Evolutionary conservation across 2,329 filamentous ascomycete genomes (phyloP), one percentile per base, ranked within the genome.

Genomic region (Cercospora berteroae): DNA sequence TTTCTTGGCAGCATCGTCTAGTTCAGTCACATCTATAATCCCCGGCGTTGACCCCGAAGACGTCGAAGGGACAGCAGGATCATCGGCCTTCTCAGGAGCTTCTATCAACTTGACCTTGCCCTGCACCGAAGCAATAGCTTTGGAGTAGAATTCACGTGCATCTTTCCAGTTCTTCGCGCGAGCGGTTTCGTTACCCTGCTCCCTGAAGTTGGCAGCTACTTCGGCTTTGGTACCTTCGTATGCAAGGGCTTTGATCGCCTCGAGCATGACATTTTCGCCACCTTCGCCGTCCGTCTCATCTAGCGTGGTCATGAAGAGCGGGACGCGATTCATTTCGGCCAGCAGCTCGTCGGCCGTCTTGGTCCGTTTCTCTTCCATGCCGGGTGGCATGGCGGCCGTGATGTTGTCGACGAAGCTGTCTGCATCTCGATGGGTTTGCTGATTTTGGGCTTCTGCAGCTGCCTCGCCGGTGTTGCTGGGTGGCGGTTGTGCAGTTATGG

Each of bases 251-350:
- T 92, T 90, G 68, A 99, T 85, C 0, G 95, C 96, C 74, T 96
- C 93, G 0, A 97, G 84, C 72, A 91, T 89, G 69, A 90, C 84
- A 76, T 97, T 97, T 71, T 96, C 91, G 66, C 85, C 83, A 69
- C 84, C 83, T 66, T 84, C 85, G 63, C 84, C 84, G 36, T 73
- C 70, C 12, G 84, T 85, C 67, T 87, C 85, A 67, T 87, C 92
- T 36, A 97, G 85, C 72, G 92, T 89, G 31, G 93, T 98, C 95
- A 99, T 99, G 84, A 99, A 99, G 42, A 99, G 86, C 6, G 95
- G 95, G 58, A 86, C 85, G 71, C 88, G 87, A 75, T 90, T 90
- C 80, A 92, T 83, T 74, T 90, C 86, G 57, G 83, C 81, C 48
- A 89, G 75, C 39, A 91, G 80, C 71, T 91, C 87, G 58, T 89